phyloP scores from a whole-genome alignment of 441 rosid species.

The Croton laevigatus region DNA sequence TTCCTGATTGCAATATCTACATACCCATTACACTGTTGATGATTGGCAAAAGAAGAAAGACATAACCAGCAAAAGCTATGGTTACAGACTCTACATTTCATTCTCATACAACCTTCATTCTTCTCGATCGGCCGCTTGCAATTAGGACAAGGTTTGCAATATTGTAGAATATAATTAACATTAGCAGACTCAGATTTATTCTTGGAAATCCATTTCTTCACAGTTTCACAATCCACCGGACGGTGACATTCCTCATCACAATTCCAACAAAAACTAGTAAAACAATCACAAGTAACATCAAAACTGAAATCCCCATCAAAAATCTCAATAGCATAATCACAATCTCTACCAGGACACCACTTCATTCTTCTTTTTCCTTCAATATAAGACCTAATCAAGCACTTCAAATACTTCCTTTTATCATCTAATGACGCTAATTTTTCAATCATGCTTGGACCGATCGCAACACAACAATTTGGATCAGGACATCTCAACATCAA shows the following conservation, averaged over 20 bases:
- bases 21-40: slow-evolving; percentile 28
- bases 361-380: slow-evolving; percentile 53
- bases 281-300: slow-evolving; percentile 60
- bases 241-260: slow-evolving; percentile 76
- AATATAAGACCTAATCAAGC: slow-evolving; percentile 54
- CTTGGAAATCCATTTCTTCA: slow-evolving; percentile 60
- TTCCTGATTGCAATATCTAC: slow-evolving; percentile 25
- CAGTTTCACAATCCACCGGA: slow-evolving; percentile 70
- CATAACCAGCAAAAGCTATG: slow-evolving; percentile 80
- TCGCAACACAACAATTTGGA: slow-evolving; percentile 54
- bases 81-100: slow-evolving; percentile 56
- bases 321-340: slow-evolving; percentile 53
- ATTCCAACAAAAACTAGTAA: slow-evolving; percentile 64
- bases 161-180: slow-evolving; percentile 58
- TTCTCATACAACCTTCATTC: slow-evolving; percentile 69
- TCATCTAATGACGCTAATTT: slow-evolving; percentile 39
- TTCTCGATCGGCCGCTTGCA: slow-evolving; percentile 78
- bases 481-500: slow-evolving; percentile 62
- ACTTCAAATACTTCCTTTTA: slow-evolving; percentile 41
- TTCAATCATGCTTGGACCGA: slow-evolving; percentile 48
- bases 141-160: slow-evolving; percentile 79
- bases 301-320: slow-evolving; percentile 33
- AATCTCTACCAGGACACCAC: slow-evolving; percentile 69
- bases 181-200: slow-evolving; percentile 64
- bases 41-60: slow-evolving; percentile 45